These are phyloP conservation scores for Talaromyces proteolyticus DNA, from an alignment of 495 filamentous ascomycete genomes.

Conservation along the genomic window DNA sequence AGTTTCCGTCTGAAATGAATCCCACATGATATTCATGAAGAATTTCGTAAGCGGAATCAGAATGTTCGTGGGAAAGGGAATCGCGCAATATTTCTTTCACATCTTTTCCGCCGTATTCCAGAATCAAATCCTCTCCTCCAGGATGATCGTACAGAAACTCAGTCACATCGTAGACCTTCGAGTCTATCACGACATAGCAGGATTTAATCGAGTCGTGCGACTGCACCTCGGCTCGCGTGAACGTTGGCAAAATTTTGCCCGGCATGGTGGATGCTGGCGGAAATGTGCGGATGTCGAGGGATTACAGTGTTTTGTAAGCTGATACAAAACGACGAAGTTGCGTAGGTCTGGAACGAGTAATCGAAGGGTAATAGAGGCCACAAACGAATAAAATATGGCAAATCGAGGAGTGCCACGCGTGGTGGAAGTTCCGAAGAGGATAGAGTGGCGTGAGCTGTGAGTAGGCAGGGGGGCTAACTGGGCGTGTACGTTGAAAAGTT, in stretches of 20 bases:
- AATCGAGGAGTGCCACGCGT: not conserved
- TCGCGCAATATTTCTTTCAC: slow-evolving; percentile 78
- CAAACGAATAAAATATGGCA: slow-evolving; percentile 1
- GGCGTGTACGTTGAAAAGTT: too few relatives aligned
- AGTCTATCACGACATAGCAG: slow-evolving; percentile 88
- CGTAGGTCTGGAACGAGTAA: too few relatives aligned
- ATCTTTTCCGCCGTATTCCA: slow-evolving; percentile 89
- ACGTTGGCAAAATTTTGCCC: slow-evolving; percentile 65
- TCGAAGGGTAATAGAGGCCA: slow-evolving; percentile 8
- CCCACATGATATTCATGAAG: slow-evolving; percentile 80
- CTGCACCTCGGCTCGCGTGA: slow-evolving; percentile 71
- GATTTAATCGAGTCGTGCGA: slow-evolving; percentile 74
- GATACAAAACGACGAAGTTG: too few relatives aligned
- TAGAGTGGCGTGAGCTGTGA: not conserved
- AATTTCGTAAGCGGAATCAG: slow-evolving; percentile 89
- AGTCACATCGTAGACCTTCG: slow-evolving; percentile 92
- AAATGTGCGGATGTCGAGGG: slow-evolving; percentile 3
- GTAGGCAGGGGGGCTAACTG: too few relatives aligned
- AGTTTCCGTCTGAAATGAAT: slow-evolving; percentile 48
- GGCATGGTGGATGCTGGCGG: slow-evolving; percentile 26
- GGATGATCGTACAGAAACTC: slow-evolving; percentile 84
- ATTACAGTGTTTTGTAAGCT: not conserved
- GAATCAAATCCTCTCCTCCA: slow-evolving; percentile 80
- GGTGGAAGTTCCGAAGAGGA: not conserved
- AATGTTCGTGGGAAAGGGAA: slow-evolving; percentile 74